A percentile compares a stretch with the other conserved stretches of the same genome.
These are phyloP conservation scores for Eucalyptus cloeziana DNA, from an alignment of 345 rosid genomes.

Conservation along the genomic window DNA sequence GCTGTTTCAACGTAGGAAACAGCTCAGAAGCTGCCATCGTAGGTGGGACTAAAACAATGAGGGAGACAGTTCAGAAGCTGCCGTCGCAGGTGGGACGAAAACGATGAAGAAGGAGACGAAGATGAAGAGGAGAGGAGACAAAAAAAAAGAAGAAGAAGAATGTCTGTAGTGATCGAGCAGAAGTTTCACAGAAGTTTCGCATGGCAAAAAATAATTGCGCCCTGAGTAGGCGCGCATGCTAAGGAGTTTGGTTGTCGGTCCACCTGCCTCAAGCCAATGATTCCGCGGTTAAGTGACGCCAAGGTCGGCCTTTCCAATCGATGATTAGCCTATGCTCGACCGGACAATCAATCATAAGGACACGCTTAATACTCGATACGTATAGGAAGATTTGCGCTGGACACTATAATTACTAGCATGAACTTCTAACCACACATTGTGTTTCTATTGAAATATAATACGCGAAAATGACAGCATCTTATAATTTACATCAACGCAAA, in stretches of 20 bases:
- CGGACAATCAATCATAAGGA: not conserved
- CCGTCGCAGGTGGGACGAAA: not conserved
- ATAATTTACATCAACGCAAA: too few relatives aligned
- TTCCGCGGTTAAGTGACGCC: not conserved
- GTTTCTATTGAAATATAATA: too few relatives aligned
- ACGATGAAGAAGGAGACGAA: not conserved
- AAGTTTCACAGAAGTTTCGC: not conserved
- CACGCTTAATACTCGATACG: too few relatives aligned
- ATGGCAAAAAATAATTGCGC: not conserved
- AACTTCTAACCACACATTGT: not conserved
- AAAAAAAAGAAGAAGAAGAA: not conserved
- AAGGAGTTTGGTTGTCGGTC: not conserved
- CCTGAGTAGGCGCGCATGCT: not conserved
- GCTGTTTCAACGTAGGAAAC: not conserved
- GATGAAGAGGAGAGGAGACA: not conserved
- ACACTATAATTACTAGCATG: not conserved
- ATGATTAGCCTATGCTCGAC: not conserved
- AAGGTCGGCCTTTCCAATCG: not conserved
- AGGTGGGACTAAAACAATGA: not conserved
- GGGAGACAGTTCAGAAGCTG: too few relatives aligned
- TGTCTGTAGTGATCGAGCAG: not conserved
- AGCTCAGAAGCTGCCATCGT: not conserved
- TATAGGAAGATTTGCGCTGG: not conserved
- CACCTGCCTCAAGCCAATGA: not conserved
- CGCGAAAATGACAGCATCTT: rapidly evolving